Conservation (phyloP, 345 rosid species). For the Arabis hirsuta region DNA sequence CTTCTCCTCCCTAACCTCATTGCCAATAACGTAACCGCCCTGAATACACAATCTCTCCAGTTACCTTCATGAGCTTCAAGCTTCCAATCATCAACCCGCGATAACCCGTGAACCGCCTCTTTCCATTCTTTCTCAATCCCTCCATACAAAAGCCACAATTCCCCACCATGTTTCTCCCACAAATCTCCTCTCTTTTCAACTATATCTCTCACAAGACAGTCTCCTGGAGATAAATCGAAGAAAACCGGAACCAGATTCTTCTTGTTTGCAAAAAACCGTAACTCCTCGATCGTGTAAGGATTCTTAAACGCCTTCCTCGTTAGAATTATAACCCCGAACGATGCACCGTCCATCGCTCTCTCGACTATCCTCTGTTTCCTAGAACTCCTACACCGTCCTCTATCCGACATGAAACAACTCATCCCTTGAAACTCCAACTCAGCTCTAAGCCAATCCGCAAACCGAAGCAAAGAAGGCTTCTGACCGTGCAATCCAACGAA, state of each 20-base stretch:
- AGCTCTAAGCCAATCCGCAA: slow-evolving; percentile 85
- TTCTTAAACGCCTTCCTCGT: slow-evolving; percentile 83
- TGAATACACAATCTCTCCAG: slow-evolving; percentile 89
- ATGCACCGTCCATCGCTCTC: slow-evolving; percentile 84
- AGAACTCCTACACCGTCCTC: slow-evolving; percentile 75
- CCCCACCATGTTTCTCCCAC: slow-evolving; percentile 96
- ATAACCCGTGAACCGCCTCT: slow-evolving; percentile 76
- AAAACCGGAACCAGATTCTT: slow-evolving; percentile 90
- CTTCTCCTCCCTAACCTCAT: slow-evolving; percentile 89
- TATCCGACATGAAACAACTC: slow-evolving; percentile 83
- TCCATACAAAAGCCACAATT: slow-evolving; percentile 78
- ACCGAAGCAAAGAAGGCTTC: slow-evolving; percentile 75
- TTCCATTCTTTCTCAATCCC: slow-evolving; percentile 95
- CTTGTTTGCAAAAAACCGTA: slow-evolving; percentile 74
- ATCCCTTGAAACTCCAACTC: slow-evolving; percentile 94
- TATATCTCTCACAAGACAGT: slow-evolving; percentile 92
- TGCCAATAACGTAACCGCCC: slow-evolving; percentile 73
- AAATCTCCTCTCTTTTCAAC: slow-evolving; percentile 92
- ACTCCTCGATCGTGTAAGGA: slow-evolving; percentile 86
- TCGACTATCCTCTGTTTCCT: slow-evolving; percentile 68
- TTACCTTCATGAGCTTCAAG: slow-evolving; percentile 88
- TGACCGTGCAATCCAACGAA: slow-evolving; percentile 82
- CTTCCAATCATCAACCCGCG: slow-evolving; percentile 84
- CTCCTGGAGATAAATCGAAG: slow-evolving; percentile 77
- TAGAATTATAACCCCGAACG: slow-evolving; percentile 79